phyloP scores from a whole-genome alignment of 1,284 basidiomycete species.

The Ustilago trichophora region DNA sequence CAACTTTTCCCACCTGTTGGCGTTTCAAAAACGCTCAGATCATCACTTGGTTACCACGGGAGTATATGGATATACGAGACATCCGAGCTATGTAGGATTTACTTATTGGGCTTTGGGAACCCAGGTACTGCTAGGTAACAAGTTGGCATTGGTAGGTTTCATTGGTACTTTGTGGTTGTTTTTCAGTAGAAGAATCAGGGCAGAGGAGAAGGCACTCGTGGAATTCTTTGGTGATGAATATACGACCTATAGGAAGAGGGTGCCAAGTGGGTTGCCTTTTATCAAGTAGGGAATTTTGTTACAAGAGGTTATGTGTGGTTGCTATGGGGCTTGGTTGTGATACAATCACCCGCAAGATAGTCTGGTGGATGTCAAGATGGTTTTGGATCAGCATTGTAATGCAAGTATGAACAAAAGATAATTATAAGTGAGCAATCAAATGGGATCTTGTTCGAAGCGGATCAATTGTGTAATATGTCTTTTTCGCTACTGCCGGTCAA shows the following conservation, averaged over 20 bases:
- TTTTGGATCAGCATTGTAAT: too few relatives aligned
- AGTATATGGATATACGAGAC: slow-evolving; percentile 73
- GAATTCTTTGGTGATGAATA: slow-evolving; percentile 86
- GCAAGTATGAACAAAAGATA: too few relatives aligned
- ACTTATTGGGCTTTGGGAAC: slow-evolving; percentile 97
- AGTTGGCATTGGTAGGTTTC: slow-evolving; percentile 77
- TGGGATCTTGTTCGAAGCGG: too few relatives aligned
- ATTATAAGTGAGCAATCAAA: too few relatives aligned
- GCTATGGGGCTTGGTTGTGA: too few relatives aligned
- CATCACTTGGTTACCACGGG: slow-evolving; percentile 61
- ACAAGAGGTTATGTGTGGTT: too few relatives aligned
- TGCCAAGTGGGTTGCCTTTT: slow-evolving; percentile 76
- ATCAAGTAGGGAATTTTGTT: slow-evolving; percentile 35
- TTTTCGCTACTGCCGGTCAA: too few relatives aligned
- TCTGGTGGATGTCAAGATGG: too few relatives aligned
- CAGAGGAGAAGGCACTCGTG: slow-evolving; percentile 77
- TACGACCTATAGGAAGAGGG: slow-evolving; percentile 74
- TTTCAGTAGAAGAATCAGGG: slow-evolving; percentile 83
- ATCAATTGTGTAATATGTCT: too few relatives aligned
- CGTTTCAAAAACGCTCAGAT: slow-evolving; percentile 51
- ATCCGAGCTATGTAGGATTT: slow-evolving; percentile 97
- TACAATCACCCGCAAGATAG: too few relatives aligned
- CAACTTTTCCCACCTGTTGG: slow-evolving; percentile 83
- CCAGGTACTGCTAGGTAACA: slow-evolving; percentile 90
- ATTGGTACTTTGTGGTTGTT: slow-evolving; percentile 80